Conservation (phyloP, 129 eudicot species). For the Heracleum sosnowskyi region DNA sequence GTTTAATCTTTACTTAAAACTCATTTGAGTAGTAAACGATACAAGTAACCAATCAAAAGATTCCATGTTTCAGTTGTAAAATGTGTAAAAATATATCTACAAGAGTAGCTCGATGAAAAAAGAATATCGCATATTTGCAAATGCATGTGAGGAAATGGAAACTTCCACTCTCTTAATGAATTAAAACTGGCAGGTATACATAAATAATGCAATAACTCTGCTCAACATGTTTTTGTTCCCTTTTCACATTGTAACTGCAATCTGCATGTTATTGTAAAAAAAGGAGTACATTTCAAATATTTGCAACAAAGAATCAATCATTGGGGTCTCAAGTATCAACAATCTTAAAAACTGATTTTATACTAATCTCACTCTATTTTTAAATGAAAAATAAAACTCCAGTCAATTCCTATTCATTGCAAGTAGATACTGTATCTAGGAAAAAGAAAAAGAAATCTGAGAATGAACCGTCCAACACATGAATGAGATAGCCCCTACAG, state of each 20-base stretch:
- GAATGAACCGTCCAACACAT: neutral
- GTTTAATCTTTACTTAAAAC: no score
- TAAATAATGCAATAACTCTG: neutral
- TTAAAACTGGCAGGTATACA: neutral
- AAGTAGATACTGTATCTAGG: neutral
- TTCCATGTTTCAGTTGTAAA: neutral
- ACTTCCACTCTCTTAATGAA: neutral
- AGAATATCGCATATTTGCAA: neutral
- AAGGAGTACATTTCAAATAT: neutral
- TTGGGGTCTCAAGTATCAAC: neutral
- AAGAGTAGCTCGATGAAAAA: neutral
- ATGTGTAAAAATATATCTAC: neutral
- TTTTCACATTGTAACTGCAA: neutral
- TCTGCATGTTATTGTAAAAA: neutral
- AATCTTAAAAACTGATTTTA: neutral
- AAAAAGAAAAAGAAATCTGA: neutral
- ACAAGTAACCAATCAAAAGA: neutral
- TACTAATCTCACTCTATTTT: neutral
- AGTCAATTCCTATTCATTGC: neutral
- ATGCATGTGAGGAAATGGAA: neutral
- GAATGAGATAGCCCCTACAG: neutral
- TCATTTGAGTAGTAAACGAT: no score
- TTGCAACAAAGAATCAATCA: neutral
- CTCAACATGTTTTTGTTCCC: constrained; percentile 5
- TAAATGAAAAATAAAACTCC: no score